Evolutionary conservation across 495 filamentous ascomycete genomes (phyloP), one percentile per base, ranked within the genome.

Genomic region (Durotheca rogersii): DNA sequence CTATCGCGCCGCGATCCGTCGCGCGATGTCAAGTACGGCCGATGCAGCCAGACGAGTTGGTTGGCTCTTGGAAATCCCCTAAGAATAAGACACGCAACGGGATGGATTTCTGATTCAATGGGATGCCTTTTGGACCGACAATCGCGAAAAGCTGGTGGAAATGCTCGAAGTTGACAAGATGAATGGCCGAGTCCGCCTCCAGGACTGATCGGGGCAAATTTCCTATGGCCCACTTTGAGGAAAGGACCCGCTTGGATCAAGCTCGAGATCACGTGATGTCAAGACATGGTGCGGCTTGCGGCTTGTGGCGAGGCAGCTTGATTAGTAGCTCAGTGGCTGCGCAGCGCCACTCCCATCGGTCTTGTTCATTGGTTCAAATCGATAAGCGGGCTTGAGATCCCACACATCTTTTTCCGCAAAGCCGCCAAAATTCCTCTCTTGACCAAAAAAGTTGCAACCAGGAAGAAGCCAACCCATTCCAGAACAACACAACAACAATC

Each of bases 401-500:
- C 62, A 65, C 62, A 63, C 56, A 49, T 43, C 39, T 54, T 33
- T n/a, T 47, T 58, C 40, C 37, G 33, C 23, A 46, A 48, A 56
- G 55, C 54, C 56, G 61, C 62, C 70, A 71, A 76, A 75, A 73
- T 70, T 67, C 69, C 68, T 62, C 66, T 53, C 69, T 63, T 63
- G 69, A 60, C 65, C 63, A 72, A 72, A 67, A 64, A 64, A 68
- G 68, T 68, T 70, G 72, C 63, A 54, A 27, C 53, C 35, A 51
- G 50, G 60, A 59, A 62, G 35, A 52, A 65, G 51, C 62, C 68
- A 72, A 67, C 53, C 47, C 64, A 72, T 61, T 68, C 64, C 65
- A 67, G 62, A 74, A 72, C 70, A 75, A 66, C 67, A 58, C 69
- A 69, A 70, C 72, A 79, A 77, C 76, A 78, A 70, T 77, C 78